Evolutionary conservation across 768 basidiomycete species (phyloP).

Genomic region (Mrakia frigida): DNA sequence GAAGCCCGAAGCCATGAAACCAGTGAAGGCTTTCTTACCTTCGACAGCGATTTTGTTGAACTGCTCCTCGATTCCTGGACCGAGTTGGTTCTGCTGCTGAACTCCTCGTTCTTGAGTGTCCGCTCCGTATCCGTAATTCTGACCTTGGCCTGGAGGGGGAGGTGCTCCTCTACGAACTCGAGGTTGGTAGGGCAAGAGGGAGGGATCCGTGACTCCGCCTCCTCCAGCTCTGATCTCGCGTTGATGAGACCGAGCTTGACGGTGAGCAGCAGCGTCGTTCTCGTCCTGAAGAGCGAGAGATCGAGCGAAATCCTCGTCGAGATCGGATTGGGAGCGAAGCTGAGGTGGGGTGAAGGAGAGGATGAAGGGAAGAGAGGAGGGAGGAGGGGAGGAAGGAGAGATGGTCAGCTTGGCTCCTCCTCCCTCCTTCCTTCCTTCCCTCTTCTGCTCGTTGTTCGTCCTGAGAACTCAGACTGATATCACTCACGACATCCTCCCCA

Average conservation of each 20-base stretch:
- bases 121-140: constrained; percentile 7
- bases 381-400: background rate
- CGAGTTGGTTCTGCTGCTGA: background rate
- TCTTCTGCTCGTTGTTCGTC: background rate
- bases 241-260: background rate
- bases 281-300: constrained; percentile 61
- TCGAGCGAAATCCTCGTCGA: constrained; percentile 75
- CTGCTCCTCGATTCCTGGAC: constrained; percentile 27
- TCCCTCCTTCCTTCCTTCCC: background rate
- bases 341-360: background rate
- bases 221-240: constrained; percentile 16
- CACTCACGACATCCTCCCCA: constrained; percentile 39
- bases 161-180: constrained; percentile 35
- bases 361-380: background rate
- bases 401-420: constrained; percentile 5
- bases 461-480: too few species aligned
- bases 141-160: background rate
- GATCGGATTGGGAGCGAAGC: constrained; percentile 53
- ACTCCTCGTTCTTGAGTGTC: background rate
- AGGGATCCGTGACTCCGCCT: constrained; percentile 29
- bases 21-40: constrained; percentile 23
- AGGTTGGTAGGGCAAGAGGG: constrained; percentile 43
- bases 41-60: constrained; percentile 26
- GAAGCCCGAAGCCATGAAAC: constrained; percentile 20
- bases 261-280: constrained; percentile 39